phyloP scores from a whole-genome alignment of 768 basidiomycete genomes.

The Suillus brevipes region DNA sequence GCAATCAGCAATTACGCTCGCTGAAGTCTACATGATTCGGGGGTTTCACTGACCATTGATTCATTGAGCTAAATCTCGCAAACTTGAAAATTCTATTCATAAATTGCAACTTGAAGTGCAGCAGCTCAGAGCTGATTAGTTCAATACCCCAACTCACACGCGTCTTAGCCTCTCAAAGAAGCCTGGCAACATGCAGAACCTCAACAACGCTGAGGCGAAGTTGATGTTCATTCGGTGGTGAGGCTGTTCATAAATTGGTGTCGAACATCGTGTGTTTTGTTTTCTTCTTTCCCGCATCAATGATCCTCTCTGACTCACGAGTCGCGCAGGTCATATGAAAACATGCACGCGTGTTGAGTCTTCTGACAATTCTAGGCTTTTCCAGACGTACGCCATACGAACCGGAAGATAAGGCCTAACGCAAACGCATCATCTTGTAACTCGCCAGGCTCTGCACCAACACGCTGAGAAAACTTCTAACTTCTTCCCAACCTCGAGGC shows the following conservation, averaged over 20 bases:
- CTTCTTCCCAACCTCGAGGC: neutral
- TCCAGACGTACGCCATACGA: neutral
- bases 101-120: conserved; percentile 76
- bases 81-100: conserved; percentile 73
- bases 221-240: conserved; percentile 43
- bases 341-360: too few species aligned
- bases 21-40: too few species aligned
- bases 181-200: conserved; percentile 64
- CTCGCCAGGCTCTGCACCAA: neutral
- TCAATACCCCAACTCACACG: conserved; percentile 85
- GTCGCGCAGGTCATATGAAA: neutral
- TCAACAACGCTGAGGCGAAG: conserved; percentile 72
- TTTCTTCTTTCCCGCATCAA: neutral
- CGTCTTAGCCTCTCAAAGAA: conserved; percentile 85
- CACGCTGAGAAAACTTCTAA: neutral
- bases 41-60: too few species aligned
- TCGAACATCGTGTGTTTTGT: neutral
- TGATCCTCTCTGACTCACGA: neutral
- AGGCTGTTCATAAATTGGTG: conserved; percentile 22
- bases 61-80: conserved; percentile 46
- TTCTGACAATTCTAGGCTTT: neutral
- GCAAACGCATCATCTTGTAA: neutral
- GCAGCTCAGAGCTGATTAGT: conserved; percentile 66
- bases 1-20: too few species aligned
- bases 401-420: neutral